These are phyloP conservation scores for Cytospora chrysosperma DNA, from an alignment of 2,329 filamentous ascomycete genomes.

Conservation along the genomic window DNA sequence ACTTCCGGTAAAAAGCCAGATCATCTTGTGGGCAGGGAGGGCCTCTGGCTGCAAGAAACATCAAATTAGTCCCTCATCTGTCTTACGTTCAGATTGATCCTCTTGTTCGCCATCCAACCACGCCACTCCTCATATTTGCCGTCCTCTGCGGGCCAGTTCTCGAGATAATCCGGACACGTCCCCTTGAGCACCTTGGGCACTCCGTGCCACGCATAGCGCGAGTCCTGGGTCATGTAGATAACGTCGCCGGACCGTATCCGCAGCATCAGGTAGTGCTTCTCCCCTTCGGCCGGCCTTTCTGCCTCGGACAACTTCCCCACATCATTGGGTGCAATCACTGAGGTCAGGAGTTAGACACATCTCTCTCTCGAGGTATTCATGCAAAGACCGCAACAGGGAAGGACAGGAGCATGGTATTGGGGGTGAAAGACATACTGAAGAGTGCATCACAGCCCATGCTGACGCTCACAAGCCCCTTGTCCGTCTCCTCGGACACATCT, in stretches of 20 bases:
- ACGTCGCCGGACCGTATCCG: constrained; percentile 81
- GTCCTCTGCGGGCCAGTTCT: constrained; percentile 67
- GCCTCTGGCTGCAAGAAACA: too few species aligned
- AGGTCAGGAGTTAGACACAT: background rate
- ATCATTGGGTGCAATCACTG: constrained; percentile 54
- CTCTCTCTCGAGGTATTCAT: background rate
- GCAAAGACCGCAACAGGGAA: background rate
- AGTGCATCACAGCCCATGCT: constrained; percentile 88
- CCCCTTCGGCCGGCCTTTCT: constrained; percentile 27
- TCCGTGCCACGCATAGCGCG: constrained; percentile 91
- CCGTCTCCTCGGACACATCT: constrained; percentile 84
- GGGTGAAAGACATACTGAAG: constrained; percentile 48
- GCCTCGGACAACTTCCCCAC: constrained; percentile 32
- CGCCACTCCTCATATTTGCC: constrained; percentile 65
- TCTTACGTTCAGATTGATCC: constrained; percentile 88
- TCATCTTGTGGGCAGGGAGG: background rate
- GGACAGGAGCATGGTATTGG: background rate
- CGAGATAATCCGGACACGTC: constrained; percentile 75
- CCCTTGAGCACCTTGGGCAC: constrained; percentile 80
- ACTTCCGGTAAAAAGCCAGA: background rate
- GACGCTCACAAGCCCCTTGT: constrained; percentile 77
- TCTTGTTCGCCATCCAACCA: constrained; percentile 85
- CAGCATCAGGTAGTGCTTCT: constrained; percentile 57
- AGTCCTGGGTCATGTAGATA: constrained; percentile 80
- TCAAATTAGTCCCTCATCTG: constrained; percentile 67